Base-by-base conservation (phyloP, 225 moss, liverwort and hornwort genomes). In the Ulota crispa region DNA sequence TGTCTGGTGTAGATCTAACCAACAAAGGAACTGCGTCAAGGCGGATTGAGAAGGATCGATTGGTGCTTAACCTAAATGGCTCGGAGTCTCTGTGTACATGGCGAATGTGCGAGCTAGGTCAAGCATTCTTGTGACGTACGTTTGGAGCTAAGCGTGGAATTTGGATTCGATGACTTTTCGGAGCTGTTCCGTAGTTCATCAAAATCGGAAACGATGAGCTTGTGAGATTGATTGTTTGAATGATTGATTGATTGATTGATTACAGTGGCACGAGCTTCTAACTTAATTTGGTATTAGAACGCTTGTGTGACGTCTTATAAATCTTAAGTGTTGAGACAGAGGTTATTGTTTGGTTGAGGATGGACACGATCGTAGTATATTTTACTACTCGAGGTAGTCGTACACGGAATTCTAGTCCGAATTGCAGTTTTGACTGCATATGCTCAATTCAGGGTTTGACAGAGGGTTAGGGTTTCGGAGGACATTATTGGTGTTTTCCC, bases 381-480 rank as follows among this genome's bases (percentile, higher is more conserved):
- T 80, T 73, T 34, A 75, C 56, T 68, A 62, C 47, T 31, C 68
- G 50, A 23, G 57, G 37, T 70, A 20, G 67, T 60, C 23, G n/a
- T 50, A 9, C 36, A 24, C 50, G 57, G 59, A 63, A 55, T 18
- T 72, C 52, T 4, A 41, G 54, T 36, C 34, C 56, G 77, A 81
- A 65, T 76, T 77, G 76, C 61, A 72, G 63, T 39, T 74, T 54
- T 42, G 7, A n/a, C 30, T 84, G 79, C 68, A 61, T 16, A 18
- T 26, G 19, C 53, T 69, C 47, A 72, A 69, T 68, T 45, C 69
- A 77, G 82, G 84, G 80, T 83, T 89, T 85, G 62, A 67, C 53
- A 85, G 78, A 26, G 77, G 78, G 59, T 71, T 87, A 87, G 89
- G 89, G 83, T 89, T 83, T 85, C 37, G 69, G 68, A 42, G 39